Evolutionary conservation across 2,329 filamentous ascomycete genomes (phyloP), one percentile per base, ranked within the genome.

Genomic region (Monosporascus sp.): DNA sequence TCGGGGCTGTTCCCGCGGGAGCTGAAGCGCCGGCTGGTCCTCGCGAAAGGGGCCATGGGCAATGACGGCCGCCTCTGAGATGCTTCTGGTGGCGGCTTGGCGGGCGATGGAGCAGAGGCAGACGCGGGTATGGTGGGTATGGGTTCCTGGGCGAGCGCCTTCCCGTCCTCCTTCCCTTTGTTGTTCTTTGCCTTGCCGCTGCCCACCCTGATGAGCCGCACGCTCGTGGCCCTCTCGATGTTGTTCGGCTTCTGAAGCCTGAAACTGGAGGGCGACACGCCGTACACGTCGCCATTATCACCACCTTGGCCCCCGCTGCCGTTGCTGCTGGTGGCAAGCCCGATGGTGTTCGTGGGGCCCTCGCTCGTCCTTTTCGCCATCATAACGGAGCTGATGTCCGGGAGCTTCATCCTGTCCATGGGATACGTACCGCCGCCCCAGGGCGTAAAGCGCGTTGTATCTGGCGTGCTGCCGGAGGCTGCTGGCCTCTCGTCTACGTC

Each of bases 121-220:
- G 31, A 35, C 7, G 41, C 18, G 9, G 54, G 53, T 11, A 47
- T 7, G 20, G 44, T 9, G 11, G 47, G 47, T 50, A 35, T 35
- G 31, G 31, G 31, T 14, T 35, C 31, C 11, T 54, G 56, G 2
- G 56, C n/a, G 22, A 51, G 51, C 37, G 37, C 37, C 45, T 18
- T 55, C 43, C 55, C 37, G 17, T 58, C 60, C 18, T 60, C 55
- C 7, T 53, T 56, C 47, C 41, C 50, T 7, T 48, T 48, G 26
- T 57, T 57, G 31, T 48, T 47, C 24, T 60, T 60, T 28, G 24
- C 49, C 43, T 65, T 67, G 31, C 53, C 53, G 45, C 58, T 67
- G 35, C 60, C 58, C 17, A 68, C 64, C 51, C 64, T 60, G 44
- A 68, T 67, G 31, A 68, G 54, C 17, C 64, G 63, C 17, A 68